Conservation (phyloP, 225 moss, liverwort and hornwort species). For the Marchantia paleacea region DNA sequence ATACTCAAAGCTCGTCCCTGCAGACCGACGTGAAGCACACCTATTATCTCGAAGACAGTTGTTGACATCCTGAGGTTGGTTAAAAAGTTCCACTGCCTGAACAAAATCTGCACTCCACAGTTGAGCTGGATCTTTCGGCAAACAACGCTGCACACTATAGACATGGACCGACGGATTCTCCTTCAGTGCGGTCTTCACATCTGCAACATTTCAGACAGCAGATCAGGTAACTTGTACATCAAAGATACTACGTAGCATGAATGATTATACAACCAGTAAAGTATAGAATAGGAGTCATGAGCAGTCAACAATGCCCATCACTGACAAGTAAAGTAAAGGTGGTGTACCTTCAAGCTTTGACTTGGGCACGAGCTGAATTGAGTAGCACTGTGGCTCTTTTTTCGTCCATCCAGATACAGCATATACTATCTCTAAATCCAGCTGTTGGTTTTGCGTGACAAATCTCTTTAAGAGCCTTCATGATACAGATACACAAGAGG, state of each 20-base stretch:
- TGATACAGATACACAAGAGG: not conserved
- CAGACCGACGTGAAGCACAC: conserved; percentile 28
- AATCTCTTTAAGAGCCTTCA: conserved; percentile 71
- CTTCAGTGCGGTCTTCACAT: conserved; percentile 55
- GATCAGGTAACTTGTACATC: not conserved
- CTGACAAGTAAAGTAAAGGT: not conserved
- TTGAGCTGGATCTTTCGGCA: conserved; percentile 88
- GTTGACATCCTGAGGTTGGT: conserved; percentile 65
- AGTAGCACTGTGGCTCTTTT: conserved; percentile 65
- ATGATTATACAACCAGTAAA: not conserved
- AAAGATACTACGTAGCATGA: not conserved
- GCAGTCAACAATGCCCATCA: not conserved
- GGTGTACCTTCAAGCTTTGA: conserved; percentile 70
- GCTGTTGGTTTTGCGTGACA: conserved; percentile 51
- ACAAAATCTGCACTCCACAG: conserved; percentile 79
- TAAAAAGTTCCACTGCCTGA: conserved; percentile 83
- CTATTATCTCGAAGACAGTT: conserved; percentile 97
- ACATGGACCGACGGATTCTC: conserved; percentile 78
- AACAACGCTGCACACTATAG: conserved; percentile 90
- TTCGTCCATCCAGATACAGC: conserved; percentile 87
- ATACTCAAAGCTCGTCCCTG: not conserved
- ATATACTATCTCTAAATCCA: conserved; percentile 74
- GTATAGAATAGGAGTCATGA: not conserved
- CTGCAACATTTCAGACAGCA: conserved; percentile 33
- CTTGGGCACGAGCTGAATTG: conserved; percentile 79